Conservation (phyloP, 345 rosid species). For the Arabidopsis suecica region DNA sequence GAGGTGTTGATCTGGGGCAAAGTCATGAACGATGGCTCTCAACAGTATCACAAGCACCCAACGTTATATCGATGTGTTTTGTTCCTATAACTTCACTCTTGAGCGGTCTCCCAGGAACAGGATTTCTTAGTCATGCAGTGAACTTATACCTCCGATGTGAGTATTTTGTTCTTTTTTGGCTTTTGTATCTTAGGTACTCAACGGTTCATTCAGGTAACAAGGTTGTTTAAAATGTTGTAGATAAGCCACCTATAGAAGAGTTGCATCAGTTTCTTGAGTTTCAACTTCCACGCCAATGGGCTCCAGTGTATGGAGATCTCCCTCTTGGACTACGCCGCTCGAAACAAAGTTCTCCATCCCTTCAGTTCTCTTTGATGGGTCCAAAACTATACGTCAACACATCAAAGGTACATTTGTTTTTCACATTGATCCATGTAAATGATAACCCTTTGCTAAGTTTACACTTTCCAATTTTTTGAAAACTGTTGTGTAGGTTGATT, state of each 20-base stretch:
- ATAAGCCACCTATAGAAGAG: conserved; percentile 92
- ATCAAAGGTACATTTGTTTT: conserved; percentile 49
- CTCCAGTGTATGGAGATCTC: conserved; percentile 89
- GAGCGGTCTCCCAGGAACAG: conserved; percentile 81
- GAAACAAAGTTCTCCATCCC: conserved; percentile 73
- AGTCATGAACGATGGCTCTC: conserved; percentile 91
- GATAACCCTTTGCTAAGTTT: conserved; percentile 5
- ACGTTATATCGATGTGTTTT: conserved; percentile 87
- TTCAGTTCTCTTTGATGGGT: conserved; percentile 87
- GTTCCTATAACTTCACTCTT: conserved; percentile 93
- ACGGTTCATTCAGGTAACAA: conserved; percentile 12
- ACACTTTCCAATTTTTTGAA: background rate
- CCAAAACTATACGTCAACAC: conserved; percentile 91
- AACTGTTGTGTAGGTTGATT: conserved; percentile 63
- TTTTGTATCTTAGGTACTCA: conserved; percentile 25
- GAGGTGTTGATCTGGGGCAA: conserved; percentile 74
- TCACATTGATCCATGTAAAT: conserved; percentile 1
- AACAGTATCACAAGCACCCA: conserved; percentile 75
- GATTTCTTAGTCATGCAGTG: conserved; percentile 84
- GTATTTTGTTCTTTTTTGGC: conserved; percentile 26
- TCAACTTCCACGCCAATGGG: conserved; percentile 97
- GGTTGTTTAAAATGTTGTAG: conserved; percentile 53
- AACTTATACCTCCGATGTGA: conserved; percentile 92
- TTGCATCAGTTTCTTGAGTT: conserved; percentile 90
- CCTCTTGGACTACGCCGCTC: conserved; percentile 78